These are phyloP conservation scores for Punica granatum DNA, from an alignment of 345 rosid species.

Conservation along the genomic window DNA sequence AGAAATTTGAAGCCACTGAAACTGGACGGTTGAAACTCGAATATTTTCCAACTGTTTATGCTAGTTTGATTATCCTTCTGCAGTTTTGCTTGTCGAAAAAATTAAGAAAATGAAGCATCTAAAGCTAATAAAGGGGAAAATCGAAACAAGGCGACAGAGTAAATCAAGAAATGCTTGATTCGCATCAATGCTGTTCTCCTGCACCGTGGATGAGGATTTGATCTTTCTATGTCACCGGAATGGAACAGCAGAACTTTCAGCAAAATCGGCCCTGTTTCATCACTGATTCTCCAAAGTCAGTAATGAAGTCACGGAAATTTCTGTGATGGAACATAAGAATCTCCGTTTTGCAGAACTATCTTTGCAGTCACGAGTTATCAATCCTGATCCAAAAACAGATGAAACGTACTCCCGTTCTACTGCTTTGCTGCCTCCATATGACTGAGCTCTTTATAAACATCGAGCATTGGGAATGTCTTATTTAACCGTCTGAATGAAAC, in stretches of 20 bases:
- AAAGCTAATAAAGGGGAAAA: background rate
- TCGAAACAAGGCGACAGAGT: background rate
- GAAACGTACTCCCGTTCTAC: constrained; percentile 8
- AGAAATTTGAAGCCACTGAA: background rate
- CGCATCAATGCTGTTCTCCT: background rate
- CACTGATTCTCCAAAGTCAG: background rate
- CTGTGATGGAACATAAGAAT: too few relatives aligned
- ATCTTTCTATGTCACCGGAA: background rate
- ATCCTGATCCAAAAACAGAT: background rate
- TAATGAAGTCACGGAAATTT: too few relatives aligned
- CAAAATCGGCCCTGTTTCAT: background rate
- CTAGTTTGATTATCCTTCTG: background rate
- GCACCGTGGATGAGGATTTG: background rate
- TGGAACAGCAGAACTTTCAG: background rate
- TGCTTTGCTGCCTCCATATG: constrained; percentile 17
- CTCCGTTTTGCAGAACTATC: background rate
- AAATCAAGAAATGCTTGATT: background rate
- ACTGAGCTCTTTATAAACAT: constrained; percentile 42
- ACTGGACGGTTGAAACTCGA: too few relatives aligned
- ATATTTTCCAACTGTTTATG: background rate
- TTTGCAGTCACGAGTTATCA: background rate
- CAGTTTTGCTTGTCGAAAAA: background rate
- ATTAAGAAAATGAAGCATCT: background rate
- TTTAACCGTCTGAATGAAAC: constrained; percentile 46
- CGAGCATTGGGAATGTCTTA: constrained; percentile 58